Percentiles rank a stretch among this genome's conserved stretches.
These are phyloP conservation scores for Candida sp. DNA, from an alignment of 1,139 yeast species.

Conservation along the genomic window DNA sequence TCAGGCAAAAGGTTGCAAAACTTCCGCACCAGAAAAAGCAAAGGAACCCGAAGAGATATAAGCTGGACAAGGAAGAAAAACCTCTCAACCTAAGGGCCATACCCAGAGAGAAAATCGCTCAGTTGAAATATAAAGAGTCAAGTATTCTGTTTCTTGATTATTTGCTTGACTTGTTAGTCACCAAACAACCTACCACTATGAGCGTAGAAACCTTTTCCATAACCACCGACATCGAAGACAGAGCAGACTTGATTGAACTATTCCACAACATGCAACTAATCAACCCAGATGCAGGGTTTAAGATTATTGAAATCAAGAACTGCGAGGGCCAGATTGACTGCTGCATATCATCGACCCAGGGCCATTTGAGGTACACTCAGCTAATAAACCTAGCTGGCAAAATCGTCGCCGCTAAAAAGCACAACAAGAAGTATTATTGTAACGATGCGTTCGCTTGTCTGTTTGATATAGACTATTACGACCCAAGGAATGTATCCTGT, in stretches of 20 bases:
- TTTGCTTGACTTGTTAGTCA: not conserved
- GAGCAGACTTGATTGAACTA: constrained; percentile 5
- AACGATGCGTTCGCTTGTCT: constrained; percentile 1
- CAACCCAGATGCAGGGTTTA: constrained; percentile 1
- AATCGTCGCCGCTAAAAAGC: constrained; percentile 1
- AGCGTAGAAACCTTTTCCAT: constrained; percentile 1
- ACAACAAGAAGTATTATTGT: not conserved
- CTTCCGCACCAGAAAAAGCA: not conserved
- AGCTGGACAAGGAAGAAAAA: not conserved
- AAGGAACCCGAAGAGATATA: no score
- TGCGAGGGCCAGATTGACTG: not conserved
- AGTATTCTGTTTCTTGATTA: not conserved
- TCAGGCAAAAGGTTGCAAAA: not conserved
- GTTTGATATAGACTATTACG: constrained; percentile 5
- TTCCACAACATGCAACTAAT: constrained; percentile 2
- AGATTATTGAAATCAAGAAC: constrained; percentile 5
- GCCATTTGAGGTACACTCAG: not conserved
- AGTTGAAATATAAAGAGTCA: not conserved
- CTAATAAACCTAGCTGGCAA: constrained; percentile 1
- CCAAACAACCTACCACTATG: not conserved
- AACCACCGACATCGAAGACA: constrained; percentile 4
- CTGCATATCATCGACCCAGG: not conserved
- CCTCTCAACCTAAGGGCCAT: not conserved
- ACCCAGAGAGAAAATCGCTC: not conserved
- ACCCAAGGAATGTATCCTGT: not conserved